A percentile compares a stretch with the other conserved stretches of the same genome.
phyloP scores from a whole-genome alignment of 345 rosid species.

The Acer campestre region DNA sequence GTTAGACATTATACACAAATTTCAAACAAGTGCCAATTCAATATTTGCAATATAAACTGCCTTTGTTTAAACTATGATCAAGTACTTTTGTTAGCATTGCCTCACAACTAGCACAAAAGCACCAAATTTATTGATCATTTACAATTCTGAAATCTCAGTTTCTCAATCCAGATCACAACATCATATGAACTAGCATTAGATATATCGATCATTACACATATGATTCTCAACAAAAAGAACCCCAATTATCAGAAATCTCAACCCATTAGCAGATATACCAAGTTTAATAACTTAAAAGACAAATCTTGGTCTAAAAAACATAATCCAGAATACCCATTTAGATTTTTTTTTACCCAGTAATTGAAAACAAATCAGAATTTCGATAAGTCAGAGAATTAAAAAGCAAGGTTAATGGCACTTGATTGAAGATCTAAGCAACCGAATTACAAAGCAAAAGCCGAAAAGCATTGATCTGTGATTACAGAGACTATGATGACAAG shows the following conservation, averaged over 20 bases:
- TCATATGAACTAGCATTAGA: not conserved
- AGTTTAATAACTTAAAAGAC: not conserved
- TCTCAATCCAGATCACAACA: not conserved
- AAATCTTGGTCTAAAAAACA: not conserved
- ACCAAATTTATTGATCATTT: not conserved
- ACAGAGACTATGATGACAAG: not conserved
- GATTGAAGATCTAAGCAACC: not conserved
- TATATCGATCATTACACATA: not conserved
- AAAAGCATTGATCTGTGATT: not conserved
- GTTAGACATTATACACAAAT: not conserved
- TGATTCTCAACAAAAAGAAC: not conserved
- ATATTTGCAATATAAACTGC: not conserved
- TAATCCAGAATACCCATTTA: not conserved
- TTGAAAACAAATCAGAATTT: not conserved
- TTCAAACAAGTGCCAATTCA: not conserved
- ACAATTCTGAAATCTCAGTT: conserved; percentile 4
- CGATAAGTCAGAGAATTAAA: not conserved
- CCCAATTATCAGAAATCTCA: not conserved
- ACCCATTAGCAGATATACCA: not conserved
- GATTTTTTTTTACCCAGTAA: not conserved
- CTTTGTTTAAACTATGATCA: not conserved
- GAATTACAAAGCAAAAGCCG: not conserved
- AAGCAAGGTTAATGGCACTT: not conserved
- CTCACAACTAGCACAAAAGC: not conserved
- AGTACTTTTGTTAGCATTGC: not conserved